A percentile compares a stretch with the other conserved stretches of the same genome.
These are phyloP conservation scores for Vanilla planifolia DNA, from an alignment of 106 monocot genomes.

Conservation along the genomic window DNA sequence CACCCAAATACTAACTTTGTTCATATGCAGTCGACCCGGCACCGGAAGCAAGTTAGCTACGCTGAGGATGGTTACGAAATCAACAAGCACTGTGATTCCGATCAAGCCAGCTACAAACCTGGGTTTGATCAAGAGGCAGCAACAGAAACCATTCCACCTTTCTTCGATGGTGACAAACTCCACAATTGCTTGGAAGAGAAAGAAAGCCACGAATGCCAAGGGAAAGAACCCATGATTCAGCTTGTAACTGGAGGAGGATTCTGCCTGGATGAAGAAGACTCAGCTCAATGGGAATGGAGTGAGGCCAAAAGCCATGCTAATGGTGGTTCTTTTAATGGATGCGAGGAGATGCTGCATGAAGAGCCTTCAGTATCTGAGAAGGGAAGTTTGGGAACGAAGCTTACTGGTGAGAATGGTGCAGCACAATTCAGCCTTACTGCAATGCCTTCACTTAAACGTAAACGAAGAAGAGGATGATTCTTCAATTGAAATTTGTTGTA, in stretches of 20 bases:
- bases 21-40: constrained; percentile 34
- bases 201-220: too few relatives aligned
- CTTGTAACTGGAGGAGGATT: constrained; percentile 57
- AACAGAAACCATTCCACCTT: not conserved
- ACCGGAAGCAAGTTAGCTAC: constrained; percentile 41
- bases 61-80: constrained; percentile 31
- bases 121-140: not conserved
- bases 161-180: not conserved
- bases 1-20: too few relatives aligned
- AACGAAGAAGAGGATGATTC: constrained; percentile 25
- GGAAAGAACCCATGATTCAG: constrained; percentile 6
- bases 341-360: too few relatives aligned
- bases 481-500: too few relatives aligned
- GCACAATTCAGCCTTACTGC: constrained; percentile 28
- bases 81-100: not conserved
- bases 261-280: constrained; percentile 33
- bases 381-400: not conserved
- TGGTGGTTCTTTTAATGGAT: too few relatives aligned
- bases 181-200: not conserved
- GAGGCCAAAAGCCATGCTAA: too few relatives aligned
- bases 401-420: constrained; percentile 1
- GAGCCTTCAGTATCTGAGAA: not conserved
- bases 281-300: too few relatives aligned
- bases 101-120: not conserved
- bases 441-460: constrained; percentile 60